Percentiles rank a stretch among this genome's conserved stretches.
These are phyloP conservation scores for Acacia concinna DNA, from an alignment of 331 rosid species.

Conservation along the genomic window DNA sequence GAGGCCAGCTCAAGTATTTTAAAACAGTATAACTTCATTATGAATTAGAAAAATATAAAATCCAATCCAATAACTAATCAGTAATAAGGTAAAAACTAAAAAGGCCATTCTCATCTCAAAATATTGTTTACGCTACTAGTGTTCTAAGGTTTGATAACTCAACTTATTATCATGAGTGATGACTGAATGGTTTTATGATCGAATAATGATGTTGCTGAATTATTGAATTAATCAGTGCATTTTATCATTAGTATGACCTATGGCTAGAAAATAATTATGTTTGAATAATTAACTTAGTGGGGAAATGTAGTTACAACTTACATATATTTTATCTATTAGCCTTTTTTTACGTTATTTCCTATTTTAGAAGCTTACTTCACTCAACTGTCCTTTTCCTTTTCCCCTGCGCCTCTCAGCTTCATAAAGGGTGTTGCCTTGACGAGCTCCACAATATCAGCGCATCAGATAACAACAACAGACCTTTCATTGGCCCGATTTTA, in stretches of 20 bases:
- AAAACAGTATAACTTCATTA: not conserved
- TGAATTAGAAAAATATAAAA: not conserved
- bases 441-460: constrained; percentile 11
- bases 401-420: not conserved
- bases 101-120: not conserved
- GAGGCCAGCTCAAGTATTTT: not conserved
- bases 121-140: not conserved
- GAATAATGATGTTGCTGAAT: not conserved
- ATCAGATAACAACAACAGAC: constrained; percentile 19
- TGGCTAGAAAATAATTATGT: not conserved
- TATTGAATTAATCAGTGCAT: not conserved
- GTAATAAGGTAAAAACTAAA: not conserved
- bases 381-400: not conserved
- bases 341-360: not conserved
- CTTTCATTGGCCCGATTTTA: constrained; percentile 6
- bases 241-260: not conserved
- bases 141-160: not conserved
- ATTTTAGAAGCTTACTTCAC: not conserved
- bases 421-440: not conserved
- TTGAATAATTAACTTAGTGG: not conserved
- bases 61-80: not conserved
- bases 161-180: not conserved
- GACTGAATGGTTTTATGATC: not conserved
- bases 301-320: not conserved
- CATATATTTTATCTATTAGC: not conserved